Evolutionary conservation across 768 basidiomycete species (phyloP).

Genomic region (Phanerochaete carnosa): DNA sequence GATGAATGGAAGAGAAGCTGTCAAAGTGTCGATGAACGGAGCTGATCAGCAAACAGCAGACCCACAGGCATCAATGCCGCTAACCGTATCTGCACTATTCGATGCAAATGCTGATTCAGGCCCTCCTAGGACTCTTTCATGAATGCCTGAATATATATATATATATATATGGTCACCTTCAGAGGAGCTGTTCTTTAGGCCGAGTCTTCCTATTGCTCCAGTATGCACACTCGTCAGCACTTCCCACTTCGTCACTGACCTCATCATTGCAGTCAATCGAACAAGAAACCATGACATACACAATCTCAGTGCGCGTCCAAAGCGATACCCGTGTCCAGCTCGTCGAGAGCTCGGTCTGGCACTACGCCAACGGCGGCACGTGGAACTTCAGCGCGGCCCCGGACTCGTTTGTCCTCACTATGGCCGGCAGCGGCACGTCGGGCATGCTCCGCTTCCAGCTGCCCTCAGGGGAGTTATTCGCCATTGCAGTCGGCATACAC

Average conservation of each 20-base stretch:
- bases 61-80: too few species aligned
- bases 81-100: too few species aligned
- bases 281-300: neutral
- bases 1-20: neutral
- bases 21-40: neutral
- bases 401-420: neutral
- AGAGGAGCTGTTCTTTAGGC: too few species aligned
- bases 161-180: too few species aligned
- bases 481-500: neutral
- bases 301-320: neutral
- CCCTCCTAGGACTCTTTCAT: too few species aligned
- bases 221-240: too few species aligned
- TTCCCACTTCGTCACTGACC: too few species aligned
- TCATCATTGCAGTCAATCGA: too few species aligned
- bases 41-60: too few species aligned
- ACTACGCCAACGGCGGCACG: slow-evolving; percentile 1
- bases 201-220: too few species aligned
- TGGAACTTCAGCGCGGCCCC: neutral
- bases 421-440: slow-evolving; percentile 1
- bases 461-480: neutral
- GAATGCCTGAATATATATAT: too few species aligned
- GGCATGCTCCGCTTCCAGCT: neutral
- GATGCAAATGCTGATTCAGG: too few species aligned
- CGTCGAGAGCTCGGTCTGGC: neutral
- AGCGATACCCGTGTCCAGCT: neutral